phyloP scores from a whole-genome alignment of 495 filamentous ascomycete genomes.

The Bryoglossum gracile region DNA sequence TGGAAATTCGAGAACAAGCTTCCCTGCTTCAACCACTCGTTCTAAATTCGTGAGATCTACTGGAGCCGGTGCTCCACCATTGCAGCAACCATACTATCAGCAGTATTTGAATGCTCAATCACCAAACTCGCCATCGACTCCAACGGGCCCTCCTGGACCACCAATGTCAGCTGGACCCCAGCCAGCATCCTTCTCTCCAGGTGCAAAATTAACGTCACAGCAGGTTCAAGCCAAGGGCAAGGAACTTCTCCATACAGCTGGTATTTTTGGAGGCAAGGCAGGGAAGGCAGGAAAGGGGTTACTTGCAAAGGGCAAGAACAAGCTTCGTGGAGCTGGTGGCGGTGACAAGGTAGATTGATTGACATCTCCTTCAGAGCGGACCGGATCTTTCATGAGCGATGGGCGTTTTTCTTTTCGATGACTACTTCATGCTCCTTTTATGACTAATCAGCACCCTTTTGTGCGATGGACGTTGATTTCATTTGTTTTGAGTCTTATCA shows the following conservation, averaged over 20 bases:
- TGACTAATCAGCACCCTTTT: slow-evolving; percentile 30
- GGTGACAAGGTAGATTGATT: slow-evolving; percentile 84
- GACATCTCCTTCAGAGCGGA: slow-evolving; percentile 40
- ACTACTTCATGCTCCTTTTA: slow-evolving; percentile 25
- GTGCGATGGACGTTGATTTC: slow-evolving; percentile 1
- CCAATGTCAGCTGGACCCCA: slow-evolving; percentile 8
- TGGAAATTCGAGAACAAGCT: slow-evolving; percentile 1
- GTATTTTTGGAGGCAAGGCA: slow-evolving; percentile 60
- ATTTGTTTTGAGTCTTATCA: slow-evolving; percentile 18
- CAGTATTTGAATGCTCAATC: slow-evolving; percentile 38
- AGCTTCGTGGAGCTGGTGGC: slow-evolving; percentile 57
- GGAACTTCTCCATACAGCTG: slow-evolving; percentile 74
- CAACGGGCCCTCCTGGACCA: slow-evolving; percentile 30
- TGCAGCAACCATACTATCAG: slow-evolving; percentile 46
- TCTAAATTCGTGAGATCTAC: slow-evolving; percentile 41
- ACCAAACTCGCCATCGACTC: slow-evolving; percentile 32
- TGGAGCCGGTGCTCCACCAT: slow-evolving; percentile 27
- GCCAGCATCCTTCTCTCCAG: slow-evolving; percentile 25
- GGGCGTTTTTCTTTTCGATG: slow-evolving; percentile 23
- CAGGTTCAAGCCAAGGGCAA: slow-evolving; percentile 72
- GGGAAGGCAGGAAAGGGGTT: slow-evolving; percentile 76
- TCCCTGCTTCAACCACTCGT: slow-evolving; percentile 26
- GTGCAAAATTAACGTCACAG: slow-evolving; percentile 28
- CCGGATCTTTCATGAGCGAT: slow-evolving; percentile 23
- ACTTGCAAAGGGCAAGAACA: slow-evolving; percentile 79